phyloP scores from a whole-genome alignment of 108 stramenopile genomes.

The Discostella stelligeroides region DNA sequence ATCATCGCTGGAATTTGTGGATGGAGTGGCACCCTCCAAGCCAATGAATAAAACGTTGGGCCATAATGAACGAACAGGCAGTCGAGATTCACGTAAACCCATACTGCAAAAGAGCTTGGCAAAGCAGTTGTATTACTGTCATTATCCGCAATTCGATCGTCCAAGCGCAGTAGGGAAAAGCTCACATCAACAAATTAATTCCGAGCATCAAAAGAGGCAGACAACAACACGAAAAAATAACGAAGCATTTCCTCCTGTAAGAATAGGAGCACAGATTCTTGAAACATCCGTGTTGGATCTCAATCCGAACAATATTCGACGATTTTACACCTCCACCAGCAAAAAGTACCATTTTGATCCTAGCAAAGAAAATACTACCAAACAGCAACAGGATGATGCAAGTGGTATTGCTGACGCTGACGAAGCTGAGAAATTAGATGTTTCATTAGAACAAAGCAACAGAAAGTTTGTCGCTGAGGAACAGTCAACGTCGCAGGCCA shows the following conservation, averaged over 20 bases:
- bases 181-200: no score
- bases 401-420: slow-evolving; percentile 45
- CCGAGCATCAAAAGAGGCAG: background rate
- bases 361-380: background rate
- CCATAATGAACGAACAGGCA: slow-evolving; percentile 11
- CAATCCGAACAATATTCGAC: slow-evolving; percentile 74
- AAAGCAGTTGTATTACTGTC: slow-evolving; percentile 47
- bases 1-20: slow-evolving; percentile 19
- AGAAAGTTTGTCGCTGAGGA: background rate
- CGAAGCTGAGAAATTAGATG: slow-evolving; percentile 24
- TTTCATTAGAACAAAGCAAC: background rate
- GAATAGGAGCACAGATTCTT: slow-evolving; percentile 74
- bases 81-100: slow-evolving; percentile 27
- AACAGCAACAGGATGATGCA: slow-evolving; percentile 11
- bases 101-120: slow-evolving; percentile 77
- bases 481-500: background rate
- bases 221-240: background rate
- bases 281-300: slow-evolving; percentile 70
- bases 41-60: slow-evolving; percentile 17
- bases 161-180: no score
- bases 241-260: background rate
- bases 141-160: slow-evolving; percentile 10
- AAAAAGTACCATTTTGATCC: slow-evolving; percentile 48
- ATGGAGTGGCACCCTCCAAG: slow-evolving; percentile 68
- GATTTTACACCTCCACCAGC: slow-evolving; percentile 54